phyloP scores from a whole-genome alignment of 2,329 filamentous ascomycete genomes.

The Arachnomyces sp. region DNA sequence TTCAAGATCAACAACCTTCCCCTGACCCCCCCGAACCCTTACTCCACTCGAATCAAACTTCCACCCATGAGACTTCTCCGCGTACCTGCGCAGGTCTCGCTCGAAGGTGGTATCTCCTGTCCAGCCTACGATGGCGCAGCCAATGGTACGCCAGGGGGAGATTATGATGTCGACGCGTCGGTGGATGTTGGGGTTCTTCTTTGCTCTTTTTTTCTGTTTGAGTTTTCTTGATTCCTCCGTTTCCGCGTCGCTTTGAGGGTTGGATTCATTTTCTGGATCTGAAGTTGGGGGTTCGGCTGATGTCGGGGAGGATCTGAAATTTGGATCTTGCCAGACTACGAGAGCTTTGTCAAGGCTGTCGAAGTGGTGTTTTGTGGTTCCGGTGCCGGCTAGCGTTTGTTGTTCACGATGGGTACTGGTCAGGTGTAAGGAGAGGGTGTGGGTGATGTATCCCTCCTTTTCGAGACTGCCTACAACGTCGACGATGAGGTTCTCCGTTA shows the following conservation, averaged over 20 bases:
- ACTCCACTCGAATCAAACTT: constrained; percentile 92
- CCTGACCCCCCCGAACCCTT: constrained; percentile 52
- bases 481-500: constrained; percentile 62
- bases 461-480: constrained; percentile 67
- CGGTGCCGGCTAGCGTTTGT: constrained; percentile 40
- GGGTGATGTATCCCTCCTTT: constrained; percentile 62
- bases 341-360: constrained; percentile 87
- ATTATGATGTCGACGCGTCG: constrained; percentile 88
- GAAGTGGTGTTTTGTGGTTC: constrained; percentile 55
- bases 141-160: constrained; percentile 77
- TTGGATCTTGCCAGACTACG: constrained; percentile 78
- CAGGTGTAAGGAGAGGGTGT: constrained; percentile 64
- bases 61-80: constrained; percentile 60
- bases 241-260: constrained; percentile 7
- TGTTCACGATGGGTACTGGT: constrained; percentile 67
- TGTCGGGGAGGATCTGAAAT: constrained; percentile 23
- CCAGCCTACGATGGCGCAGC: constrained; percentile 85
- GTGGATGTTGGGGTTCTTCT: constrained; percentile 64
- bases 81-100: constrained; percentile 73
- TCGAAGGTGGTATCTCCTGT: constrained; percentile 83
- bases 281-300: constrained; percentile 13
- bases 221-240: constrained; percentile 4
- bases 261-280: constrained; percentile 27
- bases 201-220: constrained; percentile 12
- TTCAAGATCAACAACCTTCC: constrained; percentile 60